Evolutionary conservation across 371 early-diverging fungal species (phyloP).

Genomic region (Mycotypha africana): DNA sequence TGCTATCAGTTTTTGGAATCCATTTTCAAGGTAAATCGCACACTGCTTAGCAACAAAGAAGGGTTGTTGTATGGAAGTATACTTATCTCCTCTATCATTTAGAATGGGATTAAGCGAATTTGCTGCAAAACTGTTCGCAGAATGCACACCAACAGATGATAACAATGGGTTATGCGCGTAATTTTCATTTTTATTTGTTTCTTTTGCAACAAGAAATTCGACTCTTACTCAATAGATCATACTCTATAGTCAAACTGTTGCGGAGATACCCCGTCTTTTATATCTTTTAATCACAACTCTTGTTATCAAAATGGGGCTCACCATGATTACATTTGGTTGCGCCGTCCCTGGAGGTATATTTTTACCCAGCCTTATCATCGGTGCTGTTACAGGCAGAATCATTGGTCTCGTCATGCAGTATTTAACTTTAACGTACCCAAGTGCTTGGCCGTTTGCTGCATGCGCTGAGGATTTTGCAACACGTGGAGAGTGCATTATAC

Average conservation of each 20-base stretch:
- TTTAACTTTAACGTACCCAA: slow-evolving; percentile 48
- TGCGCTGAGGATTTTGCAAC: slow-evolving; percentile 46
- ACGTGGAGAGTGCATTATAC: slow-evolving; percentile 73
- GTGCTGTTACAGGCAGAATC: slow-evolving; percentile 86
- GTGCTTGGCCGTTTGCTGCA: slow-evolving; percentile 54
- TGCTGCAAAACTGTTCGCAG: slow-evolving; percentile 73
- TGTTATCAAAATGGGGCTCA: slow-evolving; percentile 60
- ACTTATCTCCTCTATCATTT: no score
- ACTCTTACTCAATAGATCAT: not conserved
- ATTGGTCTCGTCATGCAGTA: slow-evolving; percentile 84
- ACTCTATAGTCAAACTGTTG: slow-evolving; percentile 15
- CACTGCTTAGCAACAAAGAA: no score
- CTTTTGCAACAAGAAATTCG: not conserved
- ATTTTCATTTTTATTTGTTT: slow-evolving; percentile 7
- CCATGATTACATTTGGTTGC: slow-evolving; percentile 78
- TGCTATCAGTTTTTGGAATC: slow-evolving; percentile 68
- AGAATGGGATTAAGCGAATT: slow-evolving; percentile 73
- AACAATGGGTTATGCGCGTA: slow-evolving; percentile 66
- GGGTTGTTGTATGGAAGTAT: no score
- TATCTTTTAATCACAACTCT: slow-evolving; percentile 58
- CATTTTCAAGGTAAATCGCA: slow-evolving; percentile 55
- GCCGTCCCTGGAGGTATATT: slow-evolving; percentile 90
- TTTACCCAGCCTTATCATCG: slow-evolving; percentile 87
- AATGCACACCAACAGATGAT: slow-evolving; percentile 60
- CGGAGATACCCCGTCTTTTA: slow-evolving; percentile 37